These are phyloP conservation scores for Crotalaria pallida DNA, from an alignment of 306 rosid species.

Conservation along the genomic window DNA sequence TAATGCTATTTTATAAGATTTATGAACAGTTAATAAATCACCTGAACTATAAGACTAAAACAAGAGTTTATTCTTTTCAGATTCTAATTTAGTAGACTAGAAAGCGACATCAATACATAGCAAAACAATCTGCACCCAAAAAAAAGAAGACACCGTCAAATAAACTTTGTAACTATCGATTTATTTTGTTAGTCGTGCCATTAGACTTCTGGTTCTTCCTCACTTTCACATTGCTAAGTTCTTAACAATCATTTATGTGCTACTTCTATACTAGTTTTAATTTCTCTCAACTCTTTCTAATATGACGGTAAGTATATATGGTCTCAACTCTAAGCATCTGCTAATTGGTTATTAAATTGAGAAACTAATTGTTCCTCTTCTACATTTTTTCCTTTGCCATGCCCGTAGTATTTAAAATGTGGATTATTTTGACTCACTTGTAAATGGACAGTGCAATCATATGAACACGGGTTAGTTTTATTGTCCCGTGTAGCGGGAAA, in stretches of 20 bases:
- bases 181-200: not conserved
- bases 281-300: not conserved
- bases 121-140: not conserved
- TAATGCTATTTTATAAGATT: too few species aligned
- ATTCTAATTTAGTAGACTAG: not conserved
- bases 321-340: not conserved
- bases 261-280: not conserved
- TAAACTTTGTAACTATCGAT: conserved; percentile 6
- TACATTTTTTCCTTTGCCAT: too few species aligned
- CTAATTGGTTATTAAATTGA: too few species aligned
- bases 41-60: too few species aligned
- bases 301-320: not conserved
- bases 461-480: too few species aligned
- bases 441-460: too few species aligned
- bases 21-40: too few species aligned
- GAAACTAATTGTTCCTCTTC: too few species aligned
- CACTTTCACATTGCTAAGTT: not conserved
- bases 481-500: too few species aligned
- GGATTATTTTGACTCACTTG: too few species aligned
- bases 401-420: too few species aligned
- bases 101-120: not conserved
- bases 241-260: not conserved
- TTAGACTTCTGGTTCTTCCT: not conserved
- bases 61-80: not conserved
- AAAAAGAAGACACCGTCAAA: not conserved